These are phyloP conservation scores for Casuarina cunninghamiana DNA, from an alignment of 306 rosid species.

Conservation along the genomic window DNA sequence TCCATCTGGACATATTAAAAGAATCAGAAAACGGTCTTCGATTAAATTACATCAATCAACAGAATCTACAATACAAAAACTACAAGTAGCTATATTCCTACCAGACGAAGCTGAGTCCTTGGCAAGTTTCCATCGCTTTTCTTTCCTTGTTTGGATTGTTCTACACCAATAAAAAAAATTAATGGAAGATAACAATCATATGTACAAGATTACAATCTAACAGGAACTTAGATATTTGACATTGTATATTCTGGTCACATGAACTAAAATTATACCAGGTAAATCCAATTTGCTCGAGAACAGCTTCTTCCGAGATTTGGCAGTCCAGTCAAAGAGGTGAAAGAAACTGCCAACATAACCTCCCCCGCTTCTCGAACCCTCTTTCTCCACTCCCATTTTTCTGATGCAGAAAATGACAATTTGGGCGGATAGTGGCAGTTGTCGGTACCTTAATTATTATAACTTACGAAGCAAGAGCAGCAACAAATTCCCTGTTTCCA, in stretches of 20 bases:
- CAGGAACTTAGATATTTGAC: conserved; percentile 1
- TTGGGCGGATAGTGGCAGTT: too few species aligned
- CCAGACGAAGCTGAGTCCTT: conserved; percentile 50
- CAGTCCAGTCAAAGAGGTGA: conserved; percentile 87
- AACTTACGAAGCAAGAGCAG: conserved; percentile 21
- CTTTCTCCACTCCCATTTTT: conserved; percentile 81
- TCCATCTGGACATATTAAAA: conserved; percentile 44
- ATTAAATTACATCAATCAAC: conserved; percentile 14
- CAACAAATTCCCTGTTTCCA: conserved; percentile 19
- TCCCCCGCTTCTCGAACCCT: conserved; percentile 60
- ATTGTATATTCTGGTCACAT: conserved; percentile 8
- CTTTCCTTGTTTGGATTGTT: conserved; percentile 50
- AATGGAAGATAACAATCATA: conserved; percentile 10
- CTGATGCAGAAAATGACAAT: conserved; percentile 30
- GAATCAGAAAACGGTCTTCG: conserved; percentile 3
- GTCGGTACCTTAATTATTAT: conserved; percentile 29
- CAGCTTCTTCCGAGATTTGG: conserved; percentile 83
- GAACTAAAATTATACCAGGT: conserved; percentile 46
- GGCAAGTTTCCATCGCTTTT: conserved; percentile 49
- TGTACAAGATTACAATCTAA: conserved; percentile 9
- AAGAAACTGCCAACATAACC: conserved; percentile 78
- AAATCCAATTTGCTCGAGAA: conserved; percentile 64
- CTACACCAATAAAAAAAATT: conserved; percentile 33
- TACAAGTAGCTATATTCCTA: conserved; percentile 25
- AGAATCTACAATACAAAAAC: conserved; percentile 13